phyloP scores from a whole-genome alignment of 2,329 filamentous ascomycete species.

The Boeremia exigua region DNA sequence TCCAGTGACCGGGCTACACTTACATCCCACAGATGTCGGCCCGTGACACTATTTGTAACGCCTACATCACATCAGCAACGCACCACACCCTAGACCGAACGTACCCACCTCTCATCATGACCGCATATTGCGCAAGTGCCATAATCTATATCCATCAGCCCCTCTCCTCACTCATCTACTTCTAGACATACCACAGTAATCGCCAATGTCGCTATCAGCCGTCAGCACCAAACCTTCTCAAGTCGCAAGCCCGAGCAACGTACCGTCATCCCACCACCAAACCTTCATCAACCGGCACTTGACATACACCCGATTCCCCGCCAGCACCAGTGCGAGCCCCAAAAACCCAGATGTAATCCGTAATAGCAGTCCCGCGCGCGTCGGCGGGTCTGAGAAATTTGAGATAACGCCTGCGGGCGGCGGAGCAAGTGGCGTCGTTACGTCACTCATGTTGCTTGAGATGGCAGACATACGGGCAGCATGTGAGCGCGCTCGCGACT shows the following conservation, averaged over 20 bases:
- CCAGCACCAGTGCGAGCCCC: background rate
- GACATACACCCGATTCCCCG: background rate
- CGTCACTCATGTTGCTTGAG: no score
- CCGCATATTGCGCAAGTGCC: background rate
- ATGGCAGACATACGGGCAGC: no score
- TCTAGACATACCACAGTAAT: background rate
- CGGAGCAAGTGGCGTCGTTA: background rate
- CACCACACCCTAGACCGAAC: no score
- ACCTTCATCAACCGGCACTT: background rate
- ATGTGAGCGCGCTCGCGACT: no score
- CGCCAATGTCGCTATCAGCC: background rate
- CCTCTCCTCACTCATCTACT: background rate
- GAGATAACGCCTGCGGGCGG: conserved; percentile 14
- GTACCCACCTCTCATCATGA: background rate
- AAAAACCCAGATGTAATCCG: background rate
- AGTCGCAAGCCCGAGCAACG: background rate
- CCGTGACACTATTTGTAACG: background rate
- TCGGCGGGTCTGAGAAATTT: conserved; percentile 16
- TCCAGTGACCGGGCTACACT: background rate
- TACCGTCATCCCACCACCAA: background rate
- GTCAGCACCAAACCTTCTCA: background rate
- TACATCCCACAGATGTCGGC: conserved; percentile 10
- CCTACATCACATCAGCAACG: background rate
- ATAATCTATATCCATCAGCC: background rate
- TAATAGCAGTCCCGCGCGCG: conserved; percentile 5